Percentiles rank a stretch among this genome's conserved stretches.
These are phyloP conservation scores for Pythium aristosporum DNA, from an alignment of 352 stramenopile genomes.

Conservation along the genomic window DNA sequence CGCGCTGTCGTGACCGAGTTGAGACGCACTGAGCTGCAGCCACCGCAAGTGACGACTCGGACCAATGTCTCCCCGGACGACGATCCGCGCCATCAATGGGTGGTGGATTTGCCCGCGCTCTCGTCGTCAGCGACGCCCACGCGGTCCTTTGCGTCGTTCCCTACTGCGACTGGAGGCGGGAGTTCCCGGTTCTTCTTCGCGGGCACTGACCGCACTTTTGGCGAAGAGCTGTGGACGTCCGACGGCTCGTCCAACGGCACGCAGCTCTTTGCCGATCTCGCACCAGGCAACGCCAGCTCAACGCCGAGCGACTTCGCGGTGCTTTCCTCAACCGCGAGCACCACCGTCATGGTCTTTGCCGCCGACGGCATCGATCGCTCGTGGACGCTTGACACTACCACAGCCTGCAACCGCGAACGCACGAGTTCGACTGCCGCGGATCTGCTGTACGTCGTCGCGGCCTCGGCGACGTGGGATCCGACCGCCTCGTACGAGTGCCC, in stretches of 20 bases:
- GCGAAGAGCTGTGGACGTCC: constrained; percentile 69
- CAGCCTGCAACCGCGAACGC: constrained; percentile 49
- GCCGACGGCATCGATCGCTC: constrained; percentile 59
- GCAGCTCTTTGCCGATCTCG: constrained; percentile 53
- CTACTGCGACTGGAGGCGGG: constrained; percentile 1
- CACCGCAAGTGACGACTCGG: constrained; percentile 14
- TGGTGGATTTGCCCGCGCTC: constrained; percentile 23
- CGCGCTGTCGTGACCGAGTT: constrained; percentile 21
- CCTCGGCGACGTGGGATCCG: constrained; percentile 45
- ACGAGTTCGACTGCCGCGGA: constrained; percentile 34
- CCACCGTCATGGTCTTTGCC: constrained; percentile 59
- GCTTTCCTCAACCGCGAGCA: constrained; percentile 23
- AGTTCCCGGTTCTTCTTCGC: constrained; percentile 41
- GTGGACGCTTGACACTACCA: constrained; percentile 33
- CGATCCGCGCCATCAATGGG: constrained; percentile 30
- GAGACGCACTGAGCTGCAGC: constrained; percentile 29
- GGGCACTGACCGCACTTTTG: constrained; percentile 38
- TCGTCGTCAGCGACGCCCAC: background rate
- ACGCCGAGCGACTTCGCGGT: constrained; percentile 41
- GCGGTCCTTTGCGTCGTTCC: background rate
- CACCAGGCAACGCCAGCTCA: constrained; percentile 42
- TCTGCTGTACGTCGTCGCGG: constrained; percentile 60
- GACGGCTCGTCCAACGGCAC: constrained; percentile 46
- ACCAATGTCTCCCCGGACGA: constrained; percentile 11
- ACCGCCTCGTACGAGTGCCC: constrained; percentile 66